Conservation (phyloP, 2,329 filamentous ascomycete species). For the Allantophomopsis cytisporea region DNA sequence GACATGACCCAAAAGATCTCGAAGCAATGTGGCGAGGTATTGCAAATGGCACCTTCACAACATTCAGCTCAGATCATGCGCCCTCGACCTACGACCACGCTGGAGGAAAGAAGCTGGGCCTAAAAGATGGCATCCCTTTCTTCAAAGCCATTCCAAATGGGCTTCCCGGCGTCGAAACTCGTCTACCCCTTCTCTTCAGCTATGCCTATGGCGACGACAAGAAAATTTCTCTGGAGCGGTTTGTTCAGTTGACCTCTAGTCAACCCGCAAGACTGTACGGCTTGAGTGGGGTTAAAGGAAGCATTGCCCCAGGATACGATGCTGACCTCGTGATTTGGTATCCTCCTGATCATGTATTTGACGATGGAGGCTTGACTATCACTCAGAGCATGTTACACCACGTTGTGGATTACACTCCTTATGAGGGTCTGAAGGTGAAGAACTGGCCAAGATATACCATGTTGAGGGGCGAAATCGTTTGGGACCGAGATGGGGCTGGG, state of each 20-base stretch:
- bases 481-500: background rate
- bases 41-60: slow-evolving; percentile 1
- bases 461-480: background rate
- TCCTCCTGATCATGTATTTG: background rate
- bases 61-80: slow-evolving; percentile 19
- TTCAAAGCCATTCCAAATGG: slow-evolving; percentile 28
- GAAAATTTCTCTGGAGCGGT: background rate
- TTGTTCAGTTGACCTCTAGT: background rate
- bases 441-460: slow-evolving; percentile 5
- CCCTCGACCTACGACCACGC: slow-evolving; percentile 22
- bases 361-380: slow-evolving; percentile 1
- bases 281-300: slow-evolving; percentile 3
- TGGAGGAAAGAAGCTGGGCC: slow-evolving; percentile 22
- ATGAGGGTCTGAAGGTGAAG: slow-evolving; percentile 6
- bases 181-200: slow-evolving; percentile 24
- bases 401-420: slow-evolving; percentile 8
- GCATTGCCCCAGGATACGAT: slow-evolving; percentile 6
- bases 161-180: slow-evolving; percentile 26
- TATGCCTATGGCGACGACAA: background rate
- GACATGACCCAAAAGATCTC: background rate
- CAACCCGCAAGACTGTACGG: background rate
- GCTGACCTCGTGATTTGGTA: slow-evolving; percentile 8
- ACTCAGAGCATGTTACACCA: slow-evolving; percentile 7
- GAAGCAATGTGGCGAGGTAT: slow-evolving; percentile 1
- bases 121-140: slow-evolving; percentile 18